These are phyloP conservation scores for Borovskyia barvae DNA, from an alignment of 208 protist species.

Conservation along the genomic window DNA sequence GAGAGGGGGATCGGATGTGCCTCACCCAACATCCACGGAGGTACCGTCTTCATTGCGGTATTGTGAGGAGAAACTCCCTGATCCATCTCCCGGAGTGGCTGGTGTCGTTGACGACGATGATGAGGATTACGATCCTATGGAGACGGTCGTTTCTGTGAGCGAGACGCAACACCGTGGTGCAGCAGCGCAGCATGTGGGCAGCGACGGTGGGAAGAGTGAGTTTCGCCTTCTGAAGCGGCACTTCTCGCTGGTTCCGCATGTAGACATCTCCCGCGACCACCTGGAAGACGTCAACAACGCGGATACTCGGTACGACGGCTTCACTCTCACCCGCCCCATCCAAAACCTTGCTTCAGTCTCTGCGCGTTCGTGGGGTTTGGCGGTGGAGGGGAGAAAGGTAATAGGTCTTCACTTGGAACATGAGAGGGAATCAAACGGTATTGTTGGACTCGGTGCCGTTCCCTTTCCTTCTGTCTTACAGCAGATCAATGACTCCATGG, in stretches of 20 bases:
- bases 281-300: too few relatives aligned
- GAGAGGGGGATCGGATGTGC: too few relatives aligned
- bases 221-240: too few relatives aligned
- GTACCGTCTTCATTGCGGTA: too few relatives aligned
- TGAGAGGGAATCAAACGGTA: background rate
- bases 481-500: conserved; percentile 21
- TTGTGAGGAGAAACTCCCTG: too few relatives aligned
- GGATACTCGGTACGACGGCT: conserved; percentile 15
- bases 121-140: conserved; percentile 34
- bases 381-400: conserved; percentile 11
- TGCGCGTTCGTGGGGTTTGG: conserved; percentile 10
- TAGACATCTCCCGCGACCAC: too few relatives aligned
- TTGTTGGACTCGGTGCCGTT: conserved; percentile 2
- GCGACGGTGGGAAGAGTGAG: too few relatives aligned
- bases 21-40: too few relatives aligned
- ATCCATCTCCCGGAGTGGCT: too few relatives aligned
- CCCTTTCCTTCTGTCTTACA: conserved; percentile 28
- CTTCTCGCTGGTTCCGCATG: too few relatives aligned
- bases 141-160: background rate
- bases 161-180: background rate
- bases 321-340: conserved; percentile 6
- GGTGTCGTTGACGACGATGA: conserved; percentile 28
- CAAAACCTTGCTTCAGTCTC: background rate
- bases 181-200: too few relatives aligned
- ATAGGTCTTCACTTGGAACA: conserved; percentile 1